These are phyloP conservation scores for Spergularia bocconei DNA, from an alignment of 148 eudicot species.

Conservation along the genomic window DNA sequence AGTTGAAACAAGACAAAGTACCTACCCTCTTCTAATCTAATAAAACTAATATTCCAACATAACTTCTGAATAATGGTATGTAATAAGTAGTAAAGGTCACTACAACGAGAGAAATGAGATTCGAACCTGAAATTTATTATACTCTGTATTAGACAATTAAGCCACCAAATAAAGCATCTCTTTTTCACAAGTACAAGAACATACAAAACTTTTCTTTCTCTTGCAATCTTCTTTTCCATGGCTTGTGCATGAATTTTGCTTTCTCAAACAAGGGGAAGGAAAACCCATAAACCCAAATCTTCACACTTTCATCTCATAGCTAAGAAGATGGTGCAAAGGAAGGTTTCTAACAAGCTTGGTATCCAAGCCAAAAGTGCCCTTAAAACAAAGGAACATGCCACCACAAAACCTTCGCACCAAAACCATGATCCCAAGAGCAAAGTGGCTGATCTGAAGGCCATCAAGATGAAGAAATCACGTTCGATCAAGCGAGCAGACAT, in stretches of 20 bases:
- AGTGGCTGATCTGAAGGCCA: slow-evolving; percentile 44
- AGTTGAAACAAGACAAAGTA: slow-evolving; percentile 29
- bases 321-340: slow-evolving; percentile 84
- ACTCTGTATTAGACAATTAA: too few species aligned
- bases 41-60: slow-evolving; percentile 19
- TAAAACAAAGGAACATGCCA: slow-evolving; percentile 32
- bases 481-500: slow-evolving; percentile 43
- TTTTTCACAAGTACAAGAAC: slow-evolving; percentile 11
- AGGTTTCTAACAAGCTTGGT: slow-evolving; percentile 51
- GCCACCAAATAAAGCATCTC: slow-evolving; percentile 9
- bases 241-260: slow-evolving; percentile 8
- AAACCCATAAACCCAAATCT: slow-evolving; percentile 21
- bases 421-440: slow-evolving; percentile 39
- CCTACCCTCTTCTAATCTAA: not conserved
- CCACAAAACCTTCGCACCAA: slow-evolving; percentile 38
- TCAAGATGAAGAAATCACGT: slow-evolving; percentile 72
- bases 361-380: slow-evolving; percentile 38
- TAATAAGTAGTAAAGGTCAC: too few species aligned
- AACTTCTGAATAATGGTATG: not conserved
- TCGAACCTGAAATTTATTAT: not conserved
- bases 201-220: slow-evolving; percentile 3
- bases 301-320: slow-evolving; percentile 22
- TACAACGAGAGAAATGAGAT: too few species aligned
- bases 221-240: slow-evolving; percentile 17
- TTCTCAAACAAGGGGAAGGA: slow-evolving; percentile 23